Conservation (phyloP, 2,329 filamentous ascomycete species). For the Thelonectria olida region DNA sequence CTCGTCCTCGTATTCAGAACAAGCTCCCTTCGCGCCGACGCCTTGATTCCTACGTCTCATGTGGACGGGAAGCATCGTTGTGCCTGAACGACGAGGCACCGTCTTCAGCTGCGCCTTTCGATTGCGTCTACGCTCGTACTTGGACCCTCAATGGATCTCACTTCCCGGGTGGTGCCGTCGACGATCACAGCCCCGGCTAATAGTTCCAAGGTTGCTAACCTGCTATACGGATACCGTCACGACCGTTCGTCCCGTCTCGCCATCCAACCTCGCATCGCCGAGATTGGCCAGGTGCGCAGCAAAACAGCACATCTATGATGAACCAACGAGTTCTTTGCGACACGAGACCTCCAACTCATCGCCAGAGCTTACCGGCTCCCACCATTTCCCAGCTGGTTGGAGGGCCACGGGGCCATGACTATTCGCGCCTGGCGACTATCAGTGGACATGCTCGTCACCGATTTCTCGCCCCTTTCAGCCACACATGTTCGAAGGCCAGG, state of each 20-base stretch:
- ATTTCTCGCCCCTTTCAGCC: conserved; percentile 36
- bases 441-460: conserved; percentile 22
- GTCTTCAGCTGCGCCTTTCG: conserved; percentile 11
- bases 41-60: conserved; percentile 1
- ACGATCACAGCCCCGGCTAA: conserved; percentile 32
- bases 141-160: conserved; percentile 29
- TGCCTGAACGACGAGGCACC: neutral
- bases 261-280: neutral
- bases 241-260: conserved; percentile 20
- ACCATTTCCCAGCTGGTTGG: conserved; percentile 11
- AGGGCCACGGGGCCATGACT: conserved; percentile 35
- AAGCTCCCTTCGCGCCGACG: neutral
- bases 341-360: conserved; percentile 34
- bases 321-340: conserved; percentile 28
- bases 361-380: conserved; percentile 10
- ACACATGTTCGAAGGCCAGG: conserved; percentile 19
- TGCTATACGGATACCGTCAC: conserved; percentile 7
- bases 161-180: conserved; percentile 32
- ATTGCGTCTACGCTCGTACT: conserved; percentile 2
- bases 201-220: conserved; percentile 24
- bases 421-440: conserved; percentile 14
- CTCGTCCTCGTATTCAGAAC: conserved; percentile 16
- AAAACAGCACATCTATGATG: conserved; percentile 20
- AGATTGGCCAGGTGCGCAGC: conserved; percentile 30
- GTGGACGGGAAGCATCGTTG: neutral